A percentile compares a stretch with the other conserved stretches of the same genome.
Conservation (phyloP, 106 monocot species). For the Dendrobium officinale region DNA sequence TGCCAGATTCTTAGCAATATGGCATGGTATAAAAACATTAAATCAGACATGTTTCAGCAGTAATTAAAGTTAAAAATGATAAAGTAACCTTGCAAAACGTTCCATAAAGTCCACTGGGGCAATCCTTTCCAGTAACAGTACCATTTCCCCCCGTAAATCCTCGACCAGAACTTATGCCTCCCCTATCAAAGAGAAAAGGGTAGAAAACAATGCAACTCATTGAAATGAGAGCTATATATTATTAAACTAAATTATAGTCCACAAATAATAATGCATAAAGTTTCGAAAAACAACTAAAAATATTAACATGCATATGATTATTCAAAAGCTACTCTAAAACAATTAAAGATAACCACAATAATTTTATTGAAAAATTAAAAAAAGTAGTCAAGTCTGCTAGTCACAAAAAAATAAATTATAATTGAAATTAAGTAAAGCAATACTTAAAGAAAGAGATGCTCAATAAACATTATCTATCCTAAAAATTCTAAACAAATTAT, state of each 20-base stretch:
- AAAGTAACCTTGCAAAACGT: conserved; percentile 52
- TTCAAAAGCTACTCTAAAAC: background rate
- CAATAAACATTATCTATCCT: background rate
- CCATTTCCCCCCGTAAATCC: conserved; percentile 59
- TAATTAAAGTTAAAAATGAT: background rate
- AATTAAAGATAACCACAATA: background rate
- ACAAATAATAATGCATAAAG: background rate
- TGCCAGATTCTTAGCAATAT: background rate
- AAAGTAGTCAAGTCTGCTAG: background rate
- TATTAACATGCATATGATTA: background rate
- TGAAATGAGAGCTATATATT: background rate
- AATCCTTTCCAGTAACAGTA: conserved; percentile 64
- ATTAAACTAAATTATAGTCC: background rate
- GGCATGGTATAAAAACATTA: background rate
- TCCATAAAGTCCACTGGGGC: conserved; percentile 77
- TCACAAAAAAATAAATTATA: background rate
- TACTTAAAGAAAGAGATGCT: background rate
- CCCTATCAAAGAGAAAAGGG: conserved; percentile 23
- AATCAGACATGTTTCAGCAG: conserved; percentile 1
- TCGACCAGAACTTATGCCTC: conserved; percentile 39
- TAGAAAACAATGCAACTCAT: background rate
- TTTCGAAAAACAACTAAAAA: background rate
- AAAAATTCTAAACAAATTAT: background rate
- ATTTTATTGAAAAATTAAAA: background rate
- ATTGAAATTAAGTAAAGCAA: background rate